These are phyloP conservation scores for Paracoccidioides lutzii DNA, from an alignment of 2,329 filamentous ascomycete species.

Conservation along the genomic window DNA sequence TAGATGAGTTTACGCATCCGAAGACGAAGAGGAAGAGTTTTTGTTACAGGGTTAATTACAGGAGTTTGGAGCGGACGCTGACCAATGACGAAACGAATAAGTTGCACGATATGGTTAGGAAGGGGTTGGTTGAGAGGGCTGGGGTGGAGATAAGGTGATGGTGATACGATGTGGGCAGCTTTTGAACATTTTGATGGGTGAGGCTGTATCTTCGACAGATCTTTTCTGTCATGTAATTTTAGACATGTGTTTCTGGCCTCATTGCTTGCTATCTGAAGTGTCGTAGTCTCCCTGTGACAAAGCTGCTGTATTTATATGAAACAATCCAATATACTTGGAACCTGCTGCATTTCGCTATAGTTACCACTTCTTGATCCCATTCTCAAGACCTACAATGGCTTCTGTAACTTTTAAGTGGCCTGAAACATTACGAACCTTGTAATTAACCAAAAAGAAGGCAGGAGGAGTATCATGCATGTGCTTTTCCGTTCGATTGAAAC, in stretches of 20 bases:
- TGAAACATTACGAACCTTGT: no score
- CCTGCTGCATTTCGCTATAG: no score
- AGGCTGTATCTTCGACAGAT: not conserved
- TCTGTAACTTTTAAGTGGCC: no score
- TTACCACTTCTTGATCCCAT: no score
- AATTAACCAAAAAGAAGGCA: no score
- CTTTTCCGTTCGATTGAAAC: no score
- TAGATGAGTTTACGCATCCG: slow-evolving; percentile 81
- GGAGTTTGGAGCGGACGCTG: slow-evolving; percentile 80
- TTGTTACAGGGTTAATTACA: slow-evolving; percentile 88
- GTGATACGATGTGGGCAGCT: not conserved
- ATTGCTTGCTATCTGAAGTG: not conserved
- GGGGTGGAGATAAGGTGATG: slow-evolving; percentile 63
- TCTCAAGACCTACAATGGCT: no score
- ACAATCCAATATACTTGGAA: no score
- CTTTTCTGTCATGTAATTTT: not conserved
- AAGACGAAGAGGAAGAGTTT: slow-evolving; percentile 70
- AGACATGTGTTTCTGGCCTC: not conserved
- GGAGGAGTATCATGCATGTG: no score
- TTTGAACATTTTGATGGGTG: not conserved
- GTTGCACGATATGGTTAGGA: slow-evolving; percentile 56
- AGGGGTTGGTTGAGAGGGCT: slow-evolving; percentile 53
- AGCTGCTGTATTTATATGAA: no score
- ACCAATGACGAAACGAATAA: slow-evolving; percentile 69
- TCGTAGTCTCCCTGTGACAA: no score